Evolutionary conservation across 441 rosid genomes (phyloP).

Genomic region (Mallotus japonicus): DNA sequence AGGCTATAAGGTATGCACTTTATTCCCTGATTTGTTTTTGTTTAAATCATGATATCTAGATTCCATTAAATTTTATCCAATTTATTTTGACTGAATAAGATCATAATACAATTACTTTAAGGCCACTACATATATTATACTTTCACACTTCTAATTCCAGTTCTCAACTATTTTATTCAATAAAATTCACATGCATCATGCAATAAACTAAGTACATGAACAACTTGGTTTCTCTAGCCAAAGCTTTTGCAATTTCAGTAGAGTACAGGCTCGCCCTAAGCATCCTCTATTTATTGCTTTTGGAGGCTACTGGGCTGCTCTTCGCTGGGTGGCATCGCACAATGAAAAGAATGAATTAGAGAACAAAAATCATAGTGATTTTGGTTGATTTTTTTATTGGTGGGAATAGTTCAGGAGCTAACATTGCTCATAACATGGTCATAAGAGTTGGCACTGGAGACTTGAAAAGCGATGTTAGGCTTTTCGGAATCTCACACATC

Average conservation of each 20-base stretch:
- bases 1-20: too few relatives aligned
- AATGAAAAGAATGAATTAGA: neutral
- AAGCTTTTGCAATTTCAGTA: constrained; percentile 19
- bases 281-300: constrained; percentile 30
- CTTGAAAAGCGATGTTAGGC: constrained; percentile 15
- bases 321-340: constrained; percentile 40
- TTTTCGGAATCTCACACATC: constrained; percentile 33
- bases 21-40: too few relatives aligned
- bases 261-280: constrained; percentile 50
- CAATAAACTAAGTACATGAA: constrained; percentile 31
- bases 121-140: too few relatives aligned
- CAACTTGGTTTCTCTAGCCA: constrained; percentile 30
- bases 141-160: too few relatives aligned
- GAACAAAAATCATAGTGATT: constrained; percentile 9
- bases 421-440: constrained; percentile 26
- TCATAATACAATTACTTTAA: too few relatives aligned
- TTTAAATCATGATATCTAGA: too few relatives aligned
- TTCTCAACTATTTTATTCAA: too few relatives aligned
- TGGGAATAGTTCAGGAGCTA: constrained; percentile 36
- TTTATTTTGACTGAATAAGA: too few relatives aligned
- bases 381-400: constrained; percentile 6
- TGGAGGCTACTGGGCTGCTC: constrained; percentile 42
- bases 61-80: too few relatives aligned
- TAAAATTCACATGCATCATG: neutral
- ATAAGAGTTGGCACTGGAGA: constrained; percentile 30